Conservation (phyloP, 2,329 filamentous ascomycete species). For the Aspergillus quadrilineatus region DNA sequence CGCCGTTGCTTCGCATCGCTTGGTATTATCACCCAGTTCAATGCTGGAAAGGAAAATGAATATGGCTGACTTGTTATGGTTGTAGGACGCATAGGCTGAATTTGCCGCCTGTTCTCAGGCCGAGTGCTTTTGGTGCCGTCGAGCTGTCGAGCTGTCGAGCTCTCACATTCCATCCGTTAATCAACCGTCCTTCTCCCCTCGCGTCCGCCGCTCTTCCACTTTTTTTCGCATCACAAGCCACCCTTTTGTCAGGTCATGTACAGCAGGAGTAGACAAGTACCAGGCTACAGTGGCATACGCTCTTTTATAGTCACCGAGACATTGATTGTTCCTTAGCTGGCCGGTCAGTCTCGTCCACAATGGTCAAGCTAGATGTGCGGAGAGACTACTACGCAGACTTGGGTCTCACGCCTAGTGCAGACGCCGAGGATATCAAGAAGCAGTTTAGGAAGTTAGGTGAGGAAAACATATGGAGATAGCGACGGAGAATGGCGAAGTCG, state of each 20-base stretch:
- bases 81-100: background rate
- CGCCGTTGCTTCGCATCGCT: background rate
- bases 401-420: slow-evolving; percentile 66
- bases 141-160: background rate
- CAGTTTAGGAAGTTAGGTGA: slow-evolving; percentile 80
- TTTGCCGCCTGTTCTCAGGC: background rate
- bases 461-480: slow-evolving; percentile 19
- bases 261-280: slow-evolving; percentile 15
- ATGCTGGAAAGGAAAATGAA: background rate
- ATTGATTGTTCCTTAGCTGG: background rate
- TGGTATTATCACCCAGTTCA: background rate
- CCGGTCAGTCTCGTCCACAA: slow-evolving; percentile 40
- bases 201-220: background rate
- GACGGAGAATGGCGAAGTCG: background rate
- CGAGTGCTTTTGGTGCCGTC: background rate
- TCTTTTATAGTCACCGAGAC: slow-evolving; percentile 10
- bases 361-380: slow-evolving; percentile 67
- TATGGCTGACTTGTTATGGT: background rate
- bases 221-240: too few species aligned
- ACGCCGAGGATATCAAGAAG: slow-evolving; percentile 75
- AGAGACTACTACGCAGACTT: slow-evolving; percentile 86
- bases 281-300: slow-evolving; percentile 14
- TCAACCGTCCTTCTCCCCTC: background rate
- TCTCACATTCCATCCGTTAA: background rate
- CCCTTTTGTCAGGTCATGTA: slow-evolving; percentile 23